These are phyloP conservation scores for Caryopteris hybrid DNA, from an alignment of 305 asterid species.

Conservation along the genomic window DNA sequence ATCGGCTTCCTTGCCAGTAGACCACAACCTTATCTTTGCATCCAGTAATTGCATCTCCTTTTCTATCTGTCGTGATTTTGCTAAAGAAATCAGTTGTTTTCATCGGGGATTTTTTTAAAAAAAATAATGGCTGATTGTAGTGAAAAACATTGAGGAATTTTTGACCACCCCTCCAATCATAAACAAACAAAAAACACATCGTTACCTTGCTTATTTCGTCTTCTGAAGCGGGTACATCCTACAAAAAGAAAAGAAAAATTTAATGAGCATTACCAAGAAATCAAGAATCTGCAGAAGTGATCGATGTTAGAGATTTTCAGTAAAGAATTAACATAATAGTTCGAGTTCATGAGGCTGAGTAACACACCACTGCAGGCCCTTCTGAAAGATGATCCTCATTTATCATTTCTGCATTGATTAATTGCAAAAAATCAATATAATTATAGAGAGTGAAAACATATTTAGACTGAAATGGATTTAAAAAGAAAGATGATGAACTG, in stretches of 20 bases:
- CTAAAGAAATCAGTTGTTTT: background rate
- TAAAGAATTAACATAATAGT: background rate
- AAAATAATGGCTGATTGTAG: no score
- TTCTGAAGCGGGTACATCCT: slow-evolving; percentile 17
- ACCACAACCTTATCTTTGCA: slow-evolving; percentile 65
- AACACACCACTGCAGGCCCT: slow-evolving; percentile 23
- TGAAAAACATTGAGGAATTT: no score
- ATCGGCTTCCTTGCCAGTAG: slow-evolving; percentile 61
- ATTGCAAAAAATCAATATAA: no score
- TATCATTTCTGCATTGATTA: slow-evolving; percentile 16
- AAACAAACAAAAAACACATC: no score
- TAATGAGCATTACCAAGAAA: no score
- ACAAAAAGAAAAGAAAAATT: no score
- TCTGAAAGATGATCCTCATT: slow-evolving; percentile 28
- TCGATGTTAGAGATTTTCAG: no score
- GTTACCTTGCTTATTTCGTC: slow-evolving; percentile 27
- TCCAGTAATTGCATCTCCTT: slow-evolving; percentile 43
- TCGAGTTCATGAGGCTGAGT: background rate
- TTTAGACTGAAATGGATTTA: no score
- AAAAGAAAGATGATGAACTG: background rate
- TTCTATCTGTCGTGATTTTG: slow-evolving; percentile 15
- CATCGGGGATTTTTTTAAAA: no score
- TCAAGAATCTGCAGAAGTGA: no score
- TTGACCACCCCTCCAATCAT: no score
- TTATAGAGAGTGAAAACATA: no score